These are phyloP conservation scores for Aegilops bicornis DNA, from an alignment of 176 grass and related monocot species.

Conservation along the genomic window DNA sequence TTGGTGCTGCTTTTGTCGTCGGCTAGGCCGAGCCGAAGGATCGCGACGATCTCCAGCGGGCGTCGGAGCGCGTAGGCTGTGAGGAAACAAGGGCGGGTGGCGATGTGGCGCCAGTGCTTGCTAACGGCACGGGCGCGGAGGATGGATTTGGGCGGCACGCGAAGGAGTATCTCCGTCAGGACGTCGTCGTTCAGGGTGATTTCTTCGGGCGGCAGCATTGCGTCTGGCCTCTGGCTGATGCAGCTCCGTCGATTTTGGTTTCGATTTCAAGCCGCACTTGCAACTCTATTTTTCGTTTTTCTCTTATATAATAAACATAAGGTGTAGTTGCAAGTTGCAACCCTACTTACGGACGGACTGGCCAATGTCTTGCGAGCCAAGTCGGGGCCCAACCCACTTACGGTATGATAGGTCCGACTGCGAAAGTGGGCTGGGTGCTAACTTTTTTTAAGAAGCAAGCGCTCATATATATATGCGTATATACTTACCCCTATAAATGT, in stretches of 20 bases:
- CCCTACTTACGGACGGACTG: too few species aligned
- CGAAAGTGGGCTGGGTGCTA: too few species aligned
- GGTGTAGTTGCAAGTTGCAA: background rate
- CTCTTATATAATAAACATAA: too few species aligned
- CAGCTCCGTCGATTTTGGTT: background rate
- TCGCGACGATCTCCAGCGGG: background rate
- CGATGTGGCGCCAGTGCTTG: background rate
- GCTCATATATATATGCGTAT: too few species aligned
- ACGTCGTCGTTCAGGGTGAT: background rate
- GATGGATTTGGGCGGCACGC: background rate
- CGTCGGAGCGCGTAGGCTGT: background rate
- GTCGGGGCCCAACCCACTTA: too few species aligned
- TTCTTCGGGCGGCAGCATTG: background rate
- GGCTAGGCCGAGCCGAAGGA: background rate
- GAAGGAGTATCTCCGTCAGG: background rate
- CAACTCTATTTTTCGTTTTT: background rate
- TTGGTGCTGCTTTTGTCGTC: background rate
- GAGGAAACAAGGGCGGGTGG: background rate
- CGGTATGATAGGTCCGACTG: too few species aligned
- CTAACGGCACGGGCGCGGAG: background rate
- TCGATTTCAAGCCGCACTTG: background rate
- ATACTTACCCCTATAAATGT: fast-evolving
- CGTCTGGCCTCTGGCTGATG: background rate
- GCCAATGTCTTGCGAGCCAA: too few species aligned
- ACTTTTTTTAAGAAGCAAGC: too few species aligned